Conservation (phyloP, 106 monocot genomes). For the Alisma plantagoaquatica region DNA sequence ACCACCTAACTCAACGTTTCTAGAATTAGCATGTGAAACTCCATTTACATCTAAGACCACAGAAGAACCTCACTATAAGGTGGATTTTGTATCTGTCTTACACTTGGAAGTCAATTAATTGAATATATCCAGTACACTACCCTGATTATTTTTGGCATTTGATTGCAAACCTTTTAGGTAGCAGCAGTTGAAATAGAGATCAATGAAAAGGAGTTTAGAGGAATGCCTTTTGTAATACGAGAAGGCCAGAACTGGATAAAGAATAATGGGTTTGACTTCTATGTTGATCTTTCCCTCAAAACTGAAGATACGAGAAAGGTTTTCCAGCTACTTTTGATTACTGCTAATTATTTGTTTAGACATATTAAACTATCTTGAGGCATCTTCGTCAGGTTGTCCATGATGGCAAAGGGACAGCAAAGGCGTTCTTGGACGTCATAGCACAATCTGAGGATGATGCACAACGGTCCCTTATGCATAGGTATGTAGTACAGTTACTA, state of each 20-base stretch:
- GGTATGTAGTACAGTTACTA: conserved; percentile 35
- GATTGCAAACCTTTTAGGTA: conserved; percentile 2
- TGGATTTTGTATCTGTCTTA: no score
- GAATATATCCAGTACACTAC: no score
- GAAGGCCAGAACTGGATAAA: conserved; percentile 78
- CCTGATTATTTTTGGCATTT: not conserved
- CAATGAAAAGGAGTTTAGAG: conserved; percentile 37
- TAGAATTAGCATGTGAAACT: conserved; percentile 66
- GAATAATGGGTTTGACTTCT: conserved; percentile 75
- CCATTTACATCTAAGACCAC: conserved; percentile 36
- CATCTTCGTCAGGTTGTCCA: conserved; percentile 38
- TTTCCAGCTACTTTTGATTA: not conserved
- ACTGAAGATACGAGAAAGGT: conserved; percentile 35
- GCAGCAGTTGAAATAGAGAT: conserved; percentile 72
- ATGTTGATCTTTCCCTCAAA: conserved; percentile 38
- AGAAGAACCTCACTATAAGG: conserved; percentile 41
- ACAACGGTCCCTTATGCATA: conserved; percentile 92
- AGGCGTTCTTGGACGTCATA: conserved; percentile 60
- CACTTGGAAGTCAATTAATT: no score
- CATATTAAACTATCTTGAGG: not conserved
- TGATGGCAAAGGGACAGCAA: conserved; percentile 77
- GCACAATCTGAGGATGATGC: conserved; percentile 76
- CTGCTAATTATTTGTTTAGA: not conserved
- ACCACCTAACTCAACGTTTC: conserved; percentile 50
- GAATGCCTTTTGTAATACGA: conserved; percentile 75